Evolutionary conservation across 1,139 yeast genomes (phyloP).

Genomic region (Groenewaldozyma auringiensis): DNA sequence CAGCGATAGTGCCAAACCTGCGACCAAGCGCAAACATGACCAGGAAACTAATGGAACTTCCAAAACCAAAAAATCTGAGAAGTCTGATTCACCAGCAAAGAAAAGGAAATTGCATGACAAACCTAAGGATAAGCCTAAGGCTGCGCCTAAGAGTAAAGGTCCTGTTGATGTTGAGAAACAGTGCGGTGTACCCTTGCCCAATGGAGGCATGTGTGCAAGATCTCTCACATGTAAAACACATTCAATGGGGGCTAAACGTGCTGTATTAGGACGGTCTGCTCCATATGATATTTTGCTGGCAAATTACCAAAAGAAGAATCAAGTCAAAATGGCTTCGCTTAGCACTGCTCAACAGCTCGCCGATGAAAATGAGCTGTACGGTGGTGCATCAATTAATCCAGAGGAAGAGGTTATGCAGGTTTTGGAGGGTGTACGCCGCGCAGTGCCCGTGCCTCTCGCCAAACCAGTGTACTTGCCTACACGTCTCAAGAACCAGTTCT

Average conservation of each 20-base stretch:
- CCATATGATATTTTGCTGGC: slow-evolving; percentile 85
- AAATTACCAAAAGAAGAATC: slow-evolving; percentile 86
- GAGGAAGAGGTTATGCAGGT: slow-evolving; percentile 95
- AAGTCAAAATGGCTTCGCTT: slow-evolving; percentile 54
- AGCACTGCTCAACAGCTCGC: slow-evolving; percentile 30
- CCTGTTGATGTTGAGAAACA: slow-evolving; percentile 93
- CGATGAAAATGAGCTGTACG: slow-evolving; percentile 27
- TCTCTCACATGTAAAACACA: slow-evolving; percentile 95
- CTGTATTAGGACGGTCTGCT: slow-evolving; percentile 85
- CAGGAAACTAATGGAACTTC: slow-evolving; percentile 3
- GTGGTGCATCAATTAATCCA: slow-evolving; percentile 39
- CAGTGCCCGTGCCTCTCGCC: slow-evolving; percentile 77
- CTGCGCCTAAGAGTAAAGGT: slow-evolving; percentile 75
- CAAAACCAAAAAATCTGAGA: slow-evolving; percentile 7
- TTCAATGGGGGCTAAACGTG: slow-evolving; percentile 95
- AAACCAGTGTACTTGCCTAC: slow-evolving; percentile 64
- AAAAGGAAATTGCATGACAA: slow-evolving; percentile 28
- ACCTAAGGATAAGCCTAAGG: slow-evolving; percentile 16
- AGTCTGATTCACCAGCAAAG: slow-evolving; percentile 3
- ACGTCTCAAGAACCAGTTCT: slow-evolving; percentile 59
- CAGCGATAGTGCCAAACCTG: background rate
- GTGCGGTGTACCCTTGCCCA: slow-evolving; percentile 91
- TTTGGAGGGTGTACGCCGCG: slow-evolving; percentile 79
- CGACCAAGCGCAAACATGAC: background rate
- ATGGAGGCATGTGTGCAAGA: slow-evolving; percentile 91